A percentile compares a stretch with the other conserved stretches of the same genome.
Evolutionary conservation across 2,329 filamentous ascomycete species (phyloP).

Genomic region (Shiraia sp.): DNA sequence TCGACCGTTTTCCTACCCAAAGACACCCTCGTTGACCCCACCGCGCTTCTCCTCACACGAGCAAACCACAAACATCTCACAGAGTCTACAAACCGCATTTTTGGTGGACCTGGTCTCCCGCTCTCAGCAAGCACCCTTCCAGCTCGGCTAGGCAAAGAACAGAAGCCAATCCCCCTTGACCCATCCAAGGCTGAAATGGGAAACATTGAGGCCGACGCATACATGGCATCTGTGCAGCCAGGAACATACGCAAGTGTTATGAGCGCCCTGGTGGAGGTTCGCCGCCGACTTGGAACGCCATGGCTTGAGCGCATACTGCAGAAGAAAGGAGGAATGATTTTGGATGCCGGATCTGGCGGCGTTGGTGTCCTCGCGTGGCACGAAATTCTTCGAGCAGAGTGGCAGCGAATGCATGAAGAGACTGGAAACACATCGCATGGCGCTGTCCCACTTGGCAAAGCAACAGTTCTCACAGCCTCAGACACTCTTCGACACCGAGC

Average conservation of each 20-base stretch:
- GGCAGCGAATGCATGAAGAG: constrained; percentile 65
- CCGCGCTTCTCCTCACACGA: constrained; percentile 67
- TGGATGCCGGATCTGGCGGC: constrained; percentile 76
- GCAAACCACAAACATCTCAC: constrained; percentile 73
- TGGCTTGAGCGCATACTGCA: constrained; percentile 72
- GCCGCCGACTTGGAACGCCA: constrained; percentile 69
- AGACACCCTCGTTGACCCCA: constrained; percentile 69
- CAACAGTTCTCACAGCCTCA: constrained; percentile 79
- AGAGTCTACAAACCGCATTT: constrained; percentile 70
- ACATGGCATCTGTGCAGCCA: constrained; percentile 70
- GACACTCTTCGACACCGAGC: constrained; percentile 74
- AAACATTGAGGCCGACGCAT: constrained; percentile 75
- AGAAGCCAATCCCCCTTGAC: constrained; percentile 67
- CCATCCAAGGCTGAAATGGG: constrained; percentile 69
- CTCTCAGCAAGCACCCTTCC: constrained; percentile 71
- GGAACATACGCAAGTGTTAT: constrained; percentile 70
- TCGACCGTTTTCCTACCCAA: constrained; percentile 76
- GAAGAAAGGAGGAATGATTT: constrained; percentile 63
- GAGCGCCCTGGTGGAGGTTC: constrained; percentile 71
- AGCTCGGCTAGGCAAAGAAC: constrained; percentile 57
- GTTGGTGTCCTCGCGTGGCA: constrained; percentile 76
- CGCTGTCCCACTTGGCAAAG: constrained; percentile 65
- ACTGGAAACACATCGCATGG: constrained; percentile 25
- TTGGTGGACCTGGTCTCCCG: constrained; percentile 77
- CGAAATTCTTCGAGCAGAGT: constrained; percentile 79